Percentiles rank a stretch among this genome's conserved stretches.
Conservation (phyloP, 257 asterid genomes). For the Jacaranda copaia region DNA sequence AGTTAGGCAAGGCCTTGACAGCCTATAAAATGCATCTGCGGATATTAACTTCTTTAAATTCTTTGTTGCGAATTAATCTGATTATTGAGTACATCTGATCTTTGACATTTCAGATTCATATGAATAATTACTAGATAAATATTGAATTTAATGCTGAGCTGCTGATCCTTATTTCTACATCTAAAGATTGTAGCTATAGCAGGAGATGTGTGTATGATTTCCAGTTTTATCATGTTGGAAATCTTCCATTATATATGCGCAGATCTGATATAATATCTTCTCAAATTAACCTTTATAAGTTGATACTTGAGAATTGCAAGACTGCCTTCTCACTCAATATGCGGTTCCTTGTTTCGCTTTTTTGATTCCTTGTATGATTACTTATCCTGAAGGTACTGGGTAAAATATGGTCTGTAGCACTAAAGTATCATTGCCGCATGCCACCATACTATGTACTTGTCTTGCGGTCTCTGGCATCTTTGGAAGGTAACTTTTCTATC, state of each 20-base stretch:
- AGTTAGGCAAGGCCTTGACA: too few species aligned
- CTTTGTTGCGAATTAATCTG: background rate
- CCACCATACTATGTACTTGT: slow-evolving; percentile 92
- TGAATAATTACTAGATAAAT: slow-evolving; percentile 4
- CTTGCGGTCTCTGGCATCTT: slow-evolving; percentile 93
- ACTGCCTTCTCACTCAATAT: background rate
- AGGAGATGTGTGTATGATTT: background rate
- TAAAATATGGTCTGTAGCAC: slow-evolving; percentile 90
- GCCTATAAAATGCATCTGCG: too few species aligned
- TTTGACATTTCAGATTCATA: slow-evolving; percentile 11
- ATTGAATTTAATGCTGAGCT: background rate
- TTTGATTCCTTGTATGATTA: slow-evolving; percentile 35
- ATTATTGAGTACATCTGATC: slow-evolving; percentile 1
- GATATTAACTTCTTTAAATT: background rate
- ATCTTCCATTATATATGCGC: too few species aligned
- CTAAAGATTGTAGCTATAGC: background rate
- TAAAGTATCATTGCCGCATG: slow-evolving; percentile 95
- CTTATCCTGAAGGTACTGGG: slow-evolving; percentile 73
- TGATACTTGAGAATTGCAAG: slow-evolving; percentile 17
- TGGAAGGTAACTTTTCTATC: slow-evolving; percentile 72
- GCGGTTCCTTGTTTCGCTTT: slow-evolving; percentile 25
- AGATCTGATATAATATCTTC: slow-evolving; percentile 7
- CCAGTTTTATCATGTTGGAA: background rate
- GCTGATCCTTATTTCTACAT: background rate
- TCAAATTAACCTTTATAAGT: slow-evolving; percentile 7